Base-by-base conservation (phyloP, 257 asterid species). In the Dorcoceras hygrometricum region DNA sequence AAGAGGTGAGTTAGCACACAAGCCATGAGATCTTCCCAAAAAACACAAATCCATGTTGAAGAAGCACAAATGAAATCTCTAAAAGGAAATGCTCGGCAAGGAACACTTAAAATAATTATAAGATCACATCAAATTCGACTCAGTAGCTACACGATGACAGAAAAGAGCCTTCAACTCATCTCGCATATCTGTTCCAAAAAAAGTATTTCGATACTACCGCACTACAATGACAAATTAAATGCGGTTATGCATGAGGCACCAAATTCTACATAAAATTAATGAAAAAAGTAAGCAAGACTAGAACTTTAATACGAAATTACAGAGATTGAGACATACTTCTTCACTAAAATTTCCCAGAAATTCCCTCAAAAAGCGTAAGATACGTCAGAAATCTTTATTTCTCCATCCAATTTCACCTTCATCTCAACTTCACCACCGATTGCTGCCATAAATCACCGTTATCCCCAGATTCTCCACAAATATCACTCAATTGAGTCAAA, bases 301-400 rank as follows among this genome's bases (percentile, higher is more conserved):
- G 62, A 68, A 64, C 51, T 23, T 23, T 50, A 31, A 23, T 54
- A 60, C 18, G 51, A 53, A 63, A 54, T n/a, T n/a, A 22, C 32
- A 7, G 51, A 56, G 39, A 2, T 12, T 50, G 31, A 39, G 28
- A 60, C 43, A 54, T 18, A 63, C 63, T 36, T 60, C 75, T 73
- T 23, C 62, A 61, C 71, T 39, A 51, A 66, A 51, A 63, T 46
- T 58, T 8, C 36, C 55, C 71, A 8, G 51, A 72, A 63, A 67
- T 68, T 62, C 69, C 77, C 75, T 77, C 78, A 79, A 74, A 72
- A 72, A 76, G 69, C 55, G 62, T 26, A 57, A 50, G 57, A 48
- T 48, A 59, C 68, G 71, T 71, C 82, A 61, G 46, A 60, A 63
- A 19, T 64, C 36, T 59, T 75, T 75, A 77, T 69, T 34, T 48